Evolutionary conservation across 2,329 filamentous ascomycete genomes (phyloP), one percentile per base, ranked within the genome.

Genomic region (Scleromitrula shiraiana): DNA sequence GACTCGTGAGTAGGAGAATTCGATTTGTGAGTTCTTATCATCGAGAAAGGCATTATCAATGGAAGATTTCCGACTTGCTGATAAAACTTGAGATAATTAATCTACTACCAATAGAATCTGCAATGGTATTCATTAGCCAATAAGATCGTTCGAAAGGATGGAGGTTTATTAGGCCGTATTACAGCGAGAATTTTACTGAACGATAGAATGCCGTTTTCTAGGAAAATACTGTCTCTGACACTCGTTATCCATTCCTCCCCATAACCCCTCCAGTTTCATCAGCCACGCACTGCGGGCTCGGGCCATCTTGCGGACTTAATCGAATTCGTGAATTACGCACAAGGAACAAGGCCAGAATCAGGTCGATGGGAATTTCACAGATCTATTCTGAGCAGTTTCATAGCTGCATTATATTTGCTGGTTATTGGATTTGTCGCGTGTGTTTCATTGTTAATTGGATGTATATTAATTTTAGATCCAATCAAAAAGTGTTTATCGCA

Each of bases 101-200:
- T 5, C 14, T 10, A 22, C 24, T n/a, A 30, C 9, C 3, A 32
- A 6, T 7, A n/a, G 29, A 32, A 14, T 2, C 29, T 32, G 14
- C 29, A 3, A 32, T n/a, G n/a, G n/a, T n/a, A 19, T 35, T 10
- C 30, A n/a, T 14, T 19, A 43, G 17, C 22, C 30, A 24, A 35
- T 36, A 12, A 43, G 15, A 14, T 29, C 15, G 10, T 12, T 19
- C 29, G 27, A 30, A 17, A 40, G 29, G 33, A 46, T 40, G 43
- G 43, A 40, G 33, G 23, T 15, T 23, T 32, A n/a, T 46, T 32
- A 32, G 5, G 43, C 43, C 35, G 43, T 46, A 46, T 46, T 46
- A 46, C 35, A 35, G 8, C 4, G n/a, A 10, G 26, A 33, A 9
- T 19, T 43, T 24, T 29, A 33, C n/a, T 19, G 7, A 36, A 17